Base-by-base conservation (phyloP, 345 rosid species). In the Brassica rapa region DNA sequence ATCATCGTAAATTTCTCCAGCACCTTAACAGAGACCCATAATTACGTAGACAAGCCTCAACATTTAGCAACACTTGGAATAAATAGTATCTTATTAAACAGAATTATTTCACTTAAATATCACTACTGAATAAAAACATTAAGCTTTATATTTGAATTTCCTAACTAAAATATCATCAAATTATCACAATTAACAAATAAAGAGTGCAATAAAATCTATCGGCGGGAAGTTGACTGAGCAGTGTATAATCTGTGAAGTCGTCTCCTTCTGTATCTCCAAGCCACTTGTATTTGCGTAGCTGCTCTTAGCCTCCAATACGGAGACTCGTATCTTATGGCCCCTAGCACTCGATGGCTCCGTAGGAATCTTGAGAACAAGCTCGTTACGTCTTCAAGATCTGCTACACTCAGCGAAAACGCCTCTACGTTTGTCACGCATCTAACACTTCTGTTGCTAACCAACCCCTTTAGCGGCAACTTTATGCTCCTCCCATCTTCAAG, bases 271-370 rank as follows among this genome's bases (percentile, higher is more conserved):
- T 92, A 89, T 87, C 93, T 89, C 98, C 98, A 89, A 4, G 92
- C 89, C 68, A 92, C 94, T 82, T 90, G 97, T 68, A 92, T 90
- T 43, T 76, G 83, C 15, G 46, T 80, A 16, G 93, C 91, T 5
- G 92, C 96, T 6, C 80, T 57, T 78, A 80, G 66, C 76, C 90
- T 87, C 98, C 96, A 90, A 72, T 88, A 89, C 5, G 92, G 98
- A 6, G 94, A 94, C 76, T 86, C 86, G 70, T 94, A 87, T 86
- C 95, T 89, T 79, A 93, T 88, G 59, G 96, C 98, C 82, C 97
- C 90, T 85, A 88, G 94, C 71, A 94, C 91, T 11, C 89, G 85
- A 62, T 88, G 88, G 49, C 82, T 87, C 32, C 92, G 84, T 65
- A 88, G 69, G 85, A 81, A 84, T 89, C 93, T 85, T 0, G 93